Evolutionary conservation across 2,329 filamentous ascomycete species (phyloP).

Genomic region (Teratosphaeria gauchensis): DNA sequence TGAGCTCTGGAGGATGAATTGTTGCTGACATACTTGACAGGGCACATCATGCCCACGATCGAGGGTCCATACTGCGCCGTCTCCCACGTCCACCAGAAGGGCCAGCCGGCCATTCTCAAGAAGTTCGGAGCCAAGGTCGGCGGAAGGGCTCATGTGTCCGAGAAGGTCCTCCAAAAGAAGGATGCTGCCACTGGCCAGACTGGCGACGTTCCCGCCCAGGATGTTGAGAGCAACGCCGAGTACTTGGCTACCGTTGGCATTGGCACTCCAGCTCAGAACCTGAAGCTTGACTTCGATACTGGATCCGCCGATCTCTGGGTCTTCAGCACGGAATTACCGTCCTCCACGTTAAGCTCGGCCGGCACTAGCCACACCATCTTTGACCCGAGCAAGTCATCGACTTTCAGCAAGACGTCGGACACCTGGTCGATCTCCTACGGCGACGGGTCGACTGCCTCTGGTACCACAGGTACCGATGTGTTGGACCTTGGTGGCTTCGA

Average conservation of each 20-base stretch:
- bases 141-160: conserved; percentile 37
- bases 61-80: conserved; percentile 51
- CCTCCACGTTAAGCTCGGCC: conserved; percentile 11
- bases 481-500: conserved; percentile 36
- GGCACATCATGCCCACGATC: conserved; percentile 52
- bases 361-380: conserved; percentile 43
- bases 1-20: background rate
- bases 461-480: conserved; percentile 54
- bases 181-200: conserved; percentile 20
- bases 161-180: conserved; percentile 41
- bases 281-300: conserved; percentile 58
- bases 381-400: conserved; percentile 50
- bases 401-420: conserved; percentile 42
- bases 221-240: conserved; percentile 57
- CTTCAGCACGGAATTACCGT: conserved; percentile 34
- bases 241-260: conserved; percentile 57
- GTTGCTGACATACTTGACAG: conserved; percentile 8
- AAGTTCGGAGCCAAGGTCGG: conserved; percentile 39
- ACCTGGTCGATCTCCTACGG: conserved; percentile 61
- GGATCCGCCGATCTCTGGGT: conserved; percentile 60
- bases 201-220: conserved; percentile 34
- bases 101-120: conserved; percentile 24
- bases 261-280: conserved; percentile 53
- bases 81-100: conserved; percentile 40
- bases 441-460: conserved; percentile 57